A percentile compares a stretch with the other conserved stretches of the same genome.
These are phyloP conservation scores for Cadophora gregata DNA, from an alignment of 2,329 filamentous ascomycete genomes.

Conservation along the genomic window DNA sequence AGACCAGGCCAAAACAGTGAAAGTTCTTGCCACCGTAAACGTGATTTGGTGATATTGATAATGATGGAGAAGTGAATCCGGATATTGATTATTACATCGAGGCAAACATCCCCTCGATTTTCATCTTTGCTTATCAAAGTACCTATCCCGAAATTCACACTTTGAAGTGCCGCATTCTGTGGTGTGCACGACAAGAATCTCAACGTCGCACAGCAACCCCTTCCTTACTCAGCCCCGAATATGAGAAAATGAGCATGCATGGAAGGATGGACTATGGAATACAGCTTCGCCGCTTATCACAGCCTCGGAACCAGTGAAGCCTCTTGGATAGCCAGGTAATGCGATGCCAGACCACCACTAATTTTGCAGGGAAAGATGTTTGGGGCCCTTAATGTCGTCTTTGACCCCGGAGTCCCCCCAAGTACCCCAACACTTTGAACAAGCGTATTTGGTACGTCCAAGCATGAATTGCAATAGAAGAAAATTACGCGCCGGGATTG, in stretches of 20 bases:
- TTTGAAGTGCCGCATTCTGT: not conserved
- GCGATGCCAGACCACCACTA: not conserved
- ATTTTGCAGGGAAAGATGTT: not conserved
- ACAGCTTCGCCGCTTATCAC: not conserved
- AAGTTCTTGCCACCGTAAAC: constrained; percentile 5
- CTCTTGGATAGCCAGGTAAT: not conserved
- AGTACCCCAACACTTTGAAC: constrained; percentile 8
- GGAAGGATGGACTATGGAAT: not conserved
- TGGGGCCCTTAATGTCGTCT: too few relatives aligned
- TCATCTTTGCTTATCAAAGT: not conserved
- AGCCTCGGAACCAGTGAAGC: constrained; percentile 5
- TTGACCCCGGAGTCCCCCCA: not conserved
- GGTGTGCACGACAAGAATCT: not conserved
- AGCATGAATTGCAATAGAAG: not conserved
- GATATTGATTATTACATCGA: not conserved
- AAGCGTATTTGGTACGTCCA: not conserved
- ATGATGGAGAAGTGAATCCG: not conserved
- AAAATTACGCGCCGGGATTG: not conserved
- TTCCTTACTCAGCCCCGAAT: not conserved
- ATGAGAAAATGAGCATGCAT: not conserved
- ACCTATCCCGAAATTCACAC: too few relatives aligned
- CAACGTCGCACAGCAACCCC: not conserved
- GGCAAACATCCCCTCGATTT: not conserved
- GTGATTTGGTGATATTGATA: not conserved
- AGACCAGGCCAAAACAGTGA: not conserved